phyloP scores from a whole-genome alignment of 139 green algal genomes.

The Microglena sp. region DNA sequence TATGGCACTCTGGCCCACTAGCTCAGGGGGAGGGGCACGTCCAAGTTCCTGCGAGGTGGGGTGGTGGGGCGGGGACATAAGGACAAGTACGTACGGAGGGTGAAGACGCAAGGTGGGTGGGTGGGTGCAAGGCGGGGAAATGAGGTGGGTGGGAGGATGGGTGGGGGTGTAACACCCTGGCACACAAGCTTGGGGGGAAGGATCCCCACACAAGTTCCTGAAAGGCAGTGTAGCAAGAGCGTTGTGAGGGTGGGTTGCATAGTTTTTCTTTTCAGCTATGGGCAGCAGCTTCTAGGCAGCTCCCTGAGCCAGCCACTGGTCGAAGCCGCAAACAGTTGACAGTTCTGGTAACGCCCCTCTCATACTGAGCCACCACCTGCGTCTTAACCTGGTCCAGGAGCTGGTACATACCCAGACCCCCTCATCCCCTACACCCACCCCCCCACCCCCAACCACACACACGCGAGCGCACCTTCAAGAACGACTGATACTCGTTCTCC shows the following conservation, averaged over 20 bases:
- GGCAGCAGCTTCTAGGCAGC: too few relatives aligned
- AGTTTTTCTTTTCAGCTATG: too few relatives aligned
- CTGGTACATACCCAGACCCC: constrained; percentile 31
- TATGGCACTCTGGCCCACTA: constrained; percentile 24
- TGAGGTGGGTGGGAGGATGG: too few relatives aligned
- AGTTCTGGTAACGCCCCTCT: constrained; percentile 32
- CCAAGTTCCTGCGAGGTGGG: constrained; percentile 22
- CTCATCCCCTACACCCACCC: not conserved
- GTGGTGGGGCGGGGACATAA: not conserved
- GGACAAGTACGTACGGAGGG: not conserved
- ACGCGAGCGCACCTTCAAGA: constrained; percentile 74
- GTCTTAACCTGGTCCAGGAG: constrained; percentile 62
- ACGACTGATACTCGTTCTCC: constrained; percentile 90
- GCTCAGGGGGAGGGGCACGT: constrained; percentile 26
- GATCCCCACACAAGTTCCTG: constrained; percentile 31
- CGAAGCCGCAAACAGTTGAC: not conserved
- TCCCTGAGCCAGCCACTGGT: too few relatives aligned
- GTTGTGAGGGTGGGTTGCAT: not conserved
- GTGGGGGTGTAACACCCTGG: not conserved
- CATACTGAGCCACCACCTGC: constrained; percentile 72
- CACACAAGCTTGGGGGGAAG: constrained; percentile 36
- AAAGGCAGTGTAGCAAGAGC: not conserved
- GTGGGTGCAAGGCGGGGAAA: not conserved
- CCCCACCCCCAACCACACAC: not conserved
- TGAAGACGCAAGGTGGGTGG: not conserved